These are phyloP conservation scores for Aspergillus japonicus DNA, from an alignment of 2,329 filamentous ascomycete genomes.

Conservation along the genomic window DNA sequence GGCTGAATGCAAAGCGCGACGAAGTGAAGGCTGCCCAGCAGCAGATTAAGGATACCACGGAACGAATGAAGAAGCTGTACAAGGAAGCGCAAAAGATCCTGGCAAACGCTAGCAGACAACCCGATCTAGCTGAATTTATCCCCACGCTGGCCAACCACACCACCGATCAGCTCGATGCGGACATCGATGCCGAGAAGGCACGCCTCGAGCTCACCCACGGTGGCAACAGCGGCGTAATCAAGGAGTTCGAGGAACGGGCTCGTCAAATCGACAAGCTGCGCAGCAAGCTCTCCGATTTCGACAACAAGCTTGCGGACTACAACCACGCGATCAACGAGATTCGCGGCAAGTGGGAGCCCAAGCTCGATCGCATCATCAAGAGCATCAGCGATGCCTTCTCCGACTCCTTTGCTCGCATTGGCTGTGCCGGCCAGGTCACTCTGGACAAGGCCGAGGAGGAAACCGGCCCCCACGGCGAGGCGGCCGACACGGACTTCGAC, in stretches of 20 bases:
- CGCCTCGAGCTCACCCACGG: slow-evolving; percentile 78
- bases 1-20: slow-evolving; percentile 42
- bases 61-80: slow-evolving; percentile 18
- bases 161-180: slow-evolving; percentile 64
- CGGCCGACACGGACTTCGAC: slow-evolving; percentile 72
- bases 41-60: slow-evolving; percentile 34
- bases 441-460: slow-evolving; percentile 67
- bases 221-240: slow-evolving; percentile 71
- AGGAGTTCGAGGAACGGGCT: slow-evolving; percentile 72
- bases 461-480: slow-evolving; percentile 30
- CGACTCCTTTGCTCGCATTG: slow-evolving; percentile 91
- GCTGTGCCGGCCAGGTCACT: slow-evolving; percentile 85
- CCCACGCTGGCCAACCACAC: slow-evolving; percentile 52
- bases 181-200: slow-evolving; percentile 71
- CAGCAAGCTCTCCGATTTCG: slow-evolving; percentile 57
- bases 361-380: slow-evolving; percentile 71
- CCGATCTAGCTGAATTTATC: slow-evolving; percentile 40
- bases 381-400: slow-evolving; percentile 89
- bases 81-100: slow-evolving; percentile 21
- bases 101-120: slow-evolving; percentile 14
- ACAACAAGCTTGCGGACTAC: slow-evolving; percentile 56
- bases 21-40: slow-evolving; percentile 39
- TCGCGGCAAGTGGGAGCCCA: slow-evolving; percentile 76
- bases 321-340: slow-evolving; percentile 62
- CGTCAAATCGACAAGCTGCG: slow-evolving; percentile 67